Evolutionary conservation across 1,284 basidiomycete species (phyloP).

Genomic region (Pyrrhoderma lamaoense): DNA sequence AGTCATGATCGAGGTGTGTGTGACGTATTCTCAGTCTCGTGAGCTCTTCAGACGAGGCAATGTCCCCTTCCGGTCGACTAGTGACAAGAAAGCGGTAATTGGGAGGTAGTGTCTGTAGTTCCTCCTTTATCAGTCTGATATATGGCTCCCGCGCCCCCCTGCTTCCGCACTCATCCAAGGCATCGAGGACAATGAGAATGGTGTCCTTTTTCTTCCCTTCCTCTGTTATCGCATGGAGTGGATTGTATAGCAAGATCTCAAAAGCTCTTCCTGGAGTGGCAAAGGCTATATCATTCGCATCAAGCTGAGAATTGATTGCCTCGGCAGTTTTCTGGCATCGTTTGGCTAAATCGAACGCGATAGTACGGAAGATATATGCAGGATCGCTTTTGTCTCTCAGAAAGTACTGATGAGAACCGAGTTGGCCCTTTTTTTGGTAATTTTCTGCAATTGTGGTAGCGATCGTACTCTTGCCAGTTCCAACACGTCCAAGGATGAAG

Average conservation of each 20-base stretch:
- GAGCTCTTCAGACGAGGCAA: no score
- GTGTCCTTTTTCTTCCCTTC: not conserved
- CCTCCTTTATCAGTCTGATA: conserved; percentile 9
- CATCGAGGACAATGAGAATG: conserved; percentile 4
- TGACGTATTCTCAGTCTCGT: no score
- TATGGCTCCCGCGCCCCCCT: not conserved
- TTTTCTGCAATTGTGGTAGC: conserved; percentile 18
- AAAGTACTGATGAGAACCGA: conserved; percentile 18
- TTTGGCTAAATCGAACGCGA: no score
- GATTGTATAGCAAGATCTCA: not conserved
- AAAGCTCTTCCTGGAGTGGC: not conserved
- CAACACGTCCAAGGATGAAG: no score
- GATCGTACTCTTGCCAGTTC: conserved; percentile 22
- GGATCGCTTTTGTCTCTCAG: no score
- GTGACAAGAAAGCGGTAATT: conserved; percentile 29
- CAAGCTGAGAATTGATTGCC: no score
- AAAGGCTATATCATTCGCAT: no score
- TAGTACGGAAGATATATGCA: no score
- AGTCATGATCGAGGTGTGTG: no score
- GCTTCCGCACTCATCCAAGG: conserved; percentile 6
- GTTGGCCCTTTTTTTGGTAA: not conserved
- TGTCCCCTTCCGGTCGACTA: conserved; percentile 20
- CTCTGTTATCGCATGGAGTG: not conserved
- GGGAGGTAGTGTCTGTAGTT: conserved; percentile 21
- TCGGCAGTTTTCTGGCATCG: no score